Conservation (phyloP, 2,329 filamentous ascomycete genomes). For the Claviceps sp. region DNA sequence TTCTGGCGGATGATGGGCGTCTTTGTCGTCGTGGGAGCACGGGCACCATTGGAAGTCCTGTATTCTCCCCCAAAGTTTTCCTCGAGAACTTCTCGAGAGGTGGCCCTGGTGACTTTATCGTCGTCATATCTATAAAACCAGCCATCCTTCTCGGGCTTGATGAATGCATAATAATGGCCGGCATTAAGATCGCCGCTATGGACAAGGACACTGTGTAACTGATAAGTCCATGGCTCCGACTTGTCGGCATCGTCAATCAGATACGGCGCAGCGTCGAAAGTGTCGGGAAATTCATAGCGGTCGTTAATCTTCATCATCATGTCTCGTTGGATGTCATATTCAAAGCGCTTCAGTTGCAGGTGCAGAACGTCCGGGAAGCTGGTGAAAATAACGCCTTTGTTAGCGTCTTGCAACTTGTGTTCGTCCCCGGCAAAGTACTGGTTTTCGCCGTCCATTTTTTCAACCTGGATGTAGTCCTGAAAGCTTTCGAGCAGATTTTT, state of each 20-base stretch:
- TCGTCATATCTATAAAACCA: slow-evolving; percentile 97
- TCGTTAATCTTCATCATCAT: slow-evolving; percentile 99
- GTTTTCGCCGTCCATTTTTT: slow-evolving; percentile 95
- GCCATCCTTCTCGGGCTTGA: slow-evolving; percentile 86
- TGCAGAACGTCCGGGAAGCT: slow-evolving; percentile 90
- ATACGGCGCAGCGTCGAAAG: slow-evolving; percentile 75
- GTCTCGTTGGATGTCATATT: slow-evolving; percentile 92
- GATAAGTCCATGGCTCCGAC: slow-evolving; percentile 82
- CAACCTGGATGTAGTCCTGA: slow-evolving; percentile 88
- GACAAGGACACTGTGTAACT: slow-evolving; percentile 87
- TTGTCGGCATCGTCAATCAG: slow-evolving; percentile 74
- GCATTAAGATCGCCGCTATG: slow-evolving; percentile 95
- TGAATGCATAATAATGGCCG: slow-evolving; percentile 94
- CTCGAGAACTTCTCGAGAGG: slow-evolving; percentile 78
- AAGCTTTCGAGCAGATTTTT: slow-evolving; percentile 90
- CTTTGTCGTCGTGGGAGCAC: slow-evolving; percentile 39
- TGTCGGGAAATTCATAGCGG: slow-evolving; percentile 76
- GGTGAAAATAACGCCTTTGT: slow-evolving; percentile 95
- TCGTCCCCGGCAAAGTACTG: slow-evolving; percentile 90
- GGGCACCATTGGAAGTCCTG: slow-evolving; percentile 33
- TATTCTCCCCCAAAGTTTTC: slow-evolving; percentile 96
- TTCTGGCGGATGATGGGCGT: slow-evolving; percentile 49
- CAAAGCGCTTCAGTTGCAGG: slow-evolving; percentile 90
- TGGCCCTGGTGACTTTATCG: slow-evolving; percentile 90
- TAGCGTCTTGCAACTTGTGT: slow-evolving; percentile 86